Base-by-base conservation (phyloP, 2,329 filamentous ascomycete genomes). In the Claviceps cyperi region DNA sequence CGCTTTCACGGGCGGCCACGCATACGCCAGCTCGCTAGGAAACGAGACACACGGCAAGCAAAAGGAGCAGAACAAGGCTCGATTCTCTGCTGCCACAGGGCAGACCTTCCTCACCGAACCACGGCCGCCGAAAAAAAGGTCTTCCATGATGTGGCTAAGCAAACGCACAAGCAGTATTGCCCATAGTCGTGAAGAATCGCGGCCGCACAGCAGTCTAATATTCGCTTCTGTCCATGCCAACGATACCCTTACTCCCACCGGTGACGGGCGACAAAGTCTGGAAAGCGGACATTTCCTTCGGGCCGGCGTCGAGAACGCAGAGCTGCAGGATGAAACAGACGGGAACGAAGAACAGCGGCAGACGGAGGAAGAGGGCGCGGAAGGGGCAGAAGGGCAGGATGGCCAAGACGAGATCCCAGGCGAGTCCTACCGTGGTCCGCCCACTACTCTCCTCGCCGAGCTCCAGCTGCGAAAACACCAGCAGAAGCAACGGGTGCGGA, bases 1-100 rank as follows among this genome's bases (percentile, higher is more conserved):
- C 56, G 91, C 90, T 24, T 97, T 97, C 59, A 94, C 86, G 0
- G 88, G 96, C 60, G 88, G 96, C 60, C 89, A 96, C 63, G 79
- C 83, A 0, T 89, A 86, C 60, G 85, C 83, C 28, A 89, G 89
- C 4, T 79, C 81, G 54, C 72, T 89, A 11, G 85, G 88, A 22
- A 64, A 77, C 4, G 85, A 91, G 58, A 77, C 90, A 0, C 94
- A 92, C 60, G 84, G 84, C 36, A 62, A 69, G 55, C 68, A 75
- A 56, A 76, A 73, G 62, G 77, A 75, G 57, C 72, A 70, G 47
- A 72, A 66, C 8, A 41, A 35, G 49, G 65, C 67, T 14, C 54
- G 59, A 9, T 56, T 59, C 28, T 56, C 65, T 3, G 57, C 58
- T 0, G 48, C 59, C 17, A 56, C 63, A 7, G 56, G 64, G 1